These are phyloP conservation scores for Debaryomycetaceae sp. DNA, from an alignment of 1,139 yeast genomes.

Conservation along the genomic window DNA sequence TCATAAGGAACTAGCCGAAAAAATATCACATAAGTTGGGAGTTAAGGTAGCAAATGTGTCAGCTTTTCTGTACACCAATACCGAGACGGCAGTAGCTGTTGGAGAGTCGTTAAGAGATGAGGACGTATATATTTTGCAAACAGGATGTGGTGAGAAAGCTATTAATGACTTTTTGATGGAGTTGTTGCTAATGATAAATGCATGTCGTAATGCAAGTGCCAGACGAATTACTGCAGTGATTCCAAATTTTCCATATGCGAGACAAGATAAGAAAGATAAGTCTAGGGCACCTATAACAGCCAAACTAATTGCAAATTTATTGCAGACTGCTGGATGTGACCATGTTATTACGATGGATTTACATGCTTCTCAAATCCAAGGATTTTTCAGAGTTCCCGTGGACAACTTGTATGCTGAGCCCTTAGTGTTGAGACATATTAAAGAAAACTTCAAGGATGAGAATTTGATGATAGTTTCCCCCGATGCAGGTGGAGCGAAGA, in stretches of 20 bases:
- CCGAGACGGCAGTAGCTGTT: slow-evolving; percentile 88
- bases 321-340: slow-evolving; percentile 93
- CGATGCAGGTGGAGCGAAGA: slow-evolving; percentile 98
- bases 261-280: slow-evolving; percentile 96
- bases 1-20: slow-evolving; percentile 75
- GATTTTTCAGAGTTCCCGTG: slow-evolving; percentile 93
- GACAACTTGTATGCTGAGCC: slow-evolving; percentile 97
- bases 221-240: slow-evolving; percentile 92
- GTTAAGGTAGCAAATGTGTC: slow-evolving; percentile 59
- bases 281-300: slow-evolving; percentile 97
- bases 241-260: slow-evolving; percentile 95
- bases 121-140: slow-evolving; percentile 88
- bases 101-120: slow-evolving; percentile 97
- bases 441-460: slow-evolving; percentile 60
- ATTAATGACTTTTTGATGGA: slow-evolving; percentile 90
- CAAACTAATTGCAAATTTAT: slow-evolving; percentile 90
- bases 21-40: slow-evolving; percentile 61
- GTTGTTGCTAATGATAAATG: slow-evolving; percentile 85
- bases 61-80: slow-evolving; percentile 69
- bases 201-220: slow-evolving; percentile 94
- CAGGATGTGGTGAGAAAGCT: slow-evolving; percentile 70
- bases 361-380: slow-evolving; percentile 97
- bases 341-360: slow-evolving; percentile 97
- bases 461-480: slow-evolving; percentile 90
- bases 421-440: slow-evolving; percentile 81